A percentile compares a stretch with the other conserved stretches of the same genome.
These are phyloP conservation scores for Pilaira anomala DNA, from an alignment of 192 early-diverging fungal genomes.

Conservation along the genomic window DNA sequence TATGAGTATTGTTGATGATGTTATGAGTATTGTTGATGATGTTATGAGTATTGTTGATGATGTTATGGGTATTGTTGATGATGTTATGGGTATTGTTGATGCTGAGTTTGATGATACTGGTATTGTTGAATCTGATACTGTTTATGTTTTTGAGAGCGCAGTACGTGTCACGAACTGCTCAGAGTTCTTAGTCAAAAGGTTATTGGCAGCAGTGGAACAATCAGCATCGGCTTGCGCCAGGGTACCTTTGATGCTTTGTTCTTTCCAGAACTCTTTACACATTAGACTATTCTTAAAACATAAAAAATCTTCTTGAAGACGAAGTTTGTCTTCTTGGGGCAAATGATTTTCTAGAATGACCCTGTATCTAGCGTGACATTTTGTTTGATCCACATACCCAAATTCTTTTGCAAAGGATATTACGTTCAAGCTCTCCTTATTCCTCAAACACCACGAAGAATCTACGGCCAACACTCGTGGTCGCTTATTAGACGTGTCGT, in stretches of 20 bases:
- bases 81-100: not conserved
- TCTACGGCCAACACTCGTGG: constrained; percentile 1
- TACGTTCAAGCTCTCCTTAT: not conserved
- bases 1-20: no score
- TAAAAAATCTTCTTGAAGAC: not conserved
- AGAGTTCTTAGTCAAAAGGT: not conserved
- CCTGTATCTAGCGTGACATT: not conserved
- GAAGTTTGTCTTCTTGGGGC: constrained; percentile 1
- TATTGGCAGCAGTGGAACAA: not conserved
- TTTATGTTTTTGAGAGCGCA: no score
- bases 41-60: no score
- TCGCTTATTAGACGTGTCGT: no score
- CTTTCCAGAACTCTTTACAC: constrained; percentile 14
- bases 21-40: no score
- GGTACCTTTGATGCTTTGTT: not conserved
- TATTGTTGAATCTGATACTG: not conserved
- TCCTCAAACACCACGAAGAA: not conserved
- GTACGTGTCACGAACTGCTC: not conserved
- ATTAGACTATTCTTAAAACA: not conserved
- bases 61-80: no score
- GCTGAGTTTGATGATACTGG: not conserved
- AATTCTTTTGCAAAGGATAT: not conserved
- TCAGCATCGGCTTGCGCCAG: not conserved
- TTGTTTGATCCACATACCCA: not conserved
- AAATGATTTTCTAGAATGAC: not conserved